Base-by-base conservation (phyloP, 2,329 filamentous ascomycete species). In the Colletotrichum sp. region DNA sequence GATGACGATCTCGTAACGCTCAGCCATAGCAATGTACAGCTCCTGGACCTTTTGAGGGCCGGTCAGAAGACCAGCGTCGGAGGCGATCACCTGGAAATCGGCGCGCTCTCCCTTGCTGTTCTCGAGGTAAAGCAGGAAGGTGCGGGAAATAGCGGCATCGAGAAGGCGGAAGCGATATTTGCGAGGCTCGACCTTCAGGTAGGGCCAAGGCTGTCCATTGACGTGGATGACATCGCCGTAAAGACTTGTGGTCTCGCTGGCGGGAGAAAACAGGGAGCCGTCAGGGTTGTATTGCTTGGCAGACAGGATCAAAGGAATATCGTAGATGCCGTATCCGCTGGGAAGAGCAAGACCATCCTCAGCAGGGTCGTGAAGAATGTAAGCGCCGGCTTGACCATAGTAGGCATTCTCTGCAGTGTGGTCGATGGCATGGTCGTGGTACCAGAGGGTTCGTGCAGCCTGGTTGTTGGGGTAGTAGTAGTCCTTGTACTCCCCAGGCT, bases 381-480 rank as follows among this genome's bases (percentile, higher is more conserved):
- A 90, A 68, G 86, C 86, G 27, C 89, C 89, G 36, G 86, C 85
- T 79, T 90, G 88, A 6, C 89, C 89, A 63, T 84, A 86, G 80
- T 90, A 90, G 27, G 87, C 88, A 75, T 91, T 88, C 39, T 86
- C 82, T 9, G 87, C 88, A 28, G 89, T 90, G 74, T 82, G 78
- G 63, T 81, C 79, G 30, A 85, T 80, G 39, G 81, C 81, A 32
- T 81, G 80, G 72, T 85, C 86, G 78, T 91, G 88, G 75, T 90
- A 90, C 72, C 89, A 91, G 44, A 90, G 84, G 0, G 87, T 86
- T 34, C 89, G 83, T 3, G 84, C 87, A 52, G 82, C 82, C 77
- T 90, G 88, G 30, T 80, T 81, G 79, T 91, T 91, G 52, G 89
- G 88, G 75, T 90, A 91, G 81, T 90, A 91, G 80, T 91, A 91